Conservation (phyloP, 108 stramenopile species). For the Licmophora abbreviata region DNA sequence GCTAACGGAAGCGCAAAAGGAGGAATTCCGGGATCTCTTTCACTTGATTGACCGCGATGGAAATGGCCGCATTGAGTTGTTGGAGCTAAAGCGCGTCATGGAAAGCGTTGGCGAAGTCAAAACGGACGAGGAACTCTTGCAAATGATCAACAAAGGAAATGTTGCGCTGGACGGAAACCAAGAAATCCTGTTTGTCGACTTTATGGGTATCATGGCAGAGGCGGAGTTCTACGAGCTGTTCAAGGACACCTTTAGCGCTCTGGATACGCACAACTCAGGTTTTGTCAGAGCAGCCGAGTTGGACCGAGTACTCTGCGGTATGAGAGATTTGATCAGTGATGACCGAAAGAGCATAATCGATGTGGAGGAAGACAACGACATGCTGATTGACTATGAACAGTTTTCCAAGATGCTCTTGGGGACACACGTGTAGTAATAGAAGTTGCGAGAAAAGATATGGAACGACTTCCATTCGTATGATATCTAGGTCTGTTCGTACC, state of each 20-base stretch:
- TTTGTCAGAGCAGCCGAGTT: constrained; percentile 68
- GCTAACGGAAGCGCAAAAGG: constrained; percentile 43
- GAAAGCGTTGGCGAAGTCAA: constrained; percentile 31
- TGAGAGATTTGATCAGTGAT: constrained; percentile 77
- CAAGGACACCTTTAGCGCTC: constrained; percentile 60
- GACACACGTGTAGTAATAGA: too few species aligned
- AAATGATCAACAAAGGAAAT: constrained; percentile 58
- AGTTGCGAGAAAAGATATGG: too few species aligned
- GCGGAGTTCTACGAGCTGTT: constrained; percentile 81
- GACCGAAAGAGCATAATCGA: constrained; percentile 82
- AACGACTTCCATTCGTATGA: too few species aligned
- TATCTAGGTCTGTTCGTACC: too few species aligned
- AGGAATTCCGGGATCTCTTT: constrained; percentile 65
- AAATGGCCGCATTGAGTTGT: constrained; percentile 50
- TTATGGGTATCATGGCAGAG: constrained; percentile 85
- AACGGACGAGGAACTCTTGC: constrained; percentile 31
- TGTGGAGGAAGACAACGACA: constrained; percentile 76
- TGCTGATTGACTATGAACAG: constrained; percentile 81
- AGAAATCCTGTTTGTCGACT: constrained; percentile 48
- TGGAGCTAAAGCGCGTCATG: constrained; percentile 65
- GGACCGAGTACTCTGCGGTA: constrained; percentile 64
- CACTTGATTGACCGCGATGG: constrained; percentile 48
- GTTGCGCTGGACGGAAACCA: constrained; percentile 36
- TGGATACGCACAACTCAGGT: constrained; percentile 64
- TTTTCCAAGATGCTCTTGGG: constrained; percentile 77